These are phyloP conservation scores for Paraleonurus japonicus DNA, from an alignment of 257 asterid genomes.

Conservation along the genomic window DNA sequence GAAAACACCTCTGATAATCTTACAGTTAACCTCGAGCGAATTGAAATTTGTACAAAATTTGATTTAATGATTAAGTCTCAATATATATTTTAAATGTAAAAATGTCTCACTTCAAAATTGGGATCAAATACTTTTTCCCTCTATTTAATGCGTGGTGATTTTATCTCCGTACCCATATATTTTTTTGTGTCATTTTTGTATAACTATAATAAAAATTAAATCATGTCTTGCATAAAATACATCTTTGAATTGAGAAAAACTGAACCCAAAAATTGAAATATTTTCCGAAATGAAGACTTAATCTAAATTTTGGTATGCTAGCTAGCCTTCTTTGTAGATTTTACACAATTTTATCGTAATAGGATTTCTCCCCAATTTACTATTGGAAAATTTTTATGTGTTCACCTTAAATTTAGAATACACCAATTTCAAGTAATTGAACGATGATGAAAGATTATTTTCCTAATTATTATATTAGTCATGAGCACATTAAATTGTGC, in stretches of 20 bases:
- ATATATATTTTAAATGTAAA: neutral
- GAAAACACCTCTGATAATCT: too few relatives aligned
- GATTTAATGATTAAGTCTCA: neutral
- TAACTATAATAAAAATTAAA: too few relatives aligned
- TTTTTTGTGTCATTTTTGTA: too few relatives aligned
- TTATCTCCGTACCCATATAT: too few relatives aligned
- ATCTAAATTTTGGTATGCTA: neutral
- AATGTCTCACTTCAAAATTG: too few relatives aligned
- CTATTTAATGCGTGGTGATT: neutral
- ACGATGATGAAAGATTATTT: neutral
- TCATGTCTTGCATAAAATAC: neutral
- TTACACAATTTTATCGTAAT: neutral
- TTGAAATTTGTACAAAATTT: too few relatives aligned
- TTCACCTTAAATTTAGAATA: neutral
- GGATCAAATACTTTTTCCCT: neutral
- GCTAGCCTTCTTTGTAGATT: neutral
- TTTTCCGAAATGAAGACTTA: neutral
- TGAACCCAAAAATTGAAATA: too few relatives aligned
- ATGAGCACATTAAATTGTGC: neutral
- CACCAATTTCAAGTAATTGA: neutral
- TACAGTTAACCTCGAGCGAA: too few relatives aligned
- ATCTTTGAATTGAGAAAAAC: too few relatives aligned
- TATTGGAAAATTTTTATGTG: neutral
- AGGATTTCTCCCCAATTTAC: neutral
- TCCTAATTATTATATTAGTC: neutral